phyloP scores from a whole-genome alignment of 169 alveolate genomes.

The Eimeria tenella region DNA sequence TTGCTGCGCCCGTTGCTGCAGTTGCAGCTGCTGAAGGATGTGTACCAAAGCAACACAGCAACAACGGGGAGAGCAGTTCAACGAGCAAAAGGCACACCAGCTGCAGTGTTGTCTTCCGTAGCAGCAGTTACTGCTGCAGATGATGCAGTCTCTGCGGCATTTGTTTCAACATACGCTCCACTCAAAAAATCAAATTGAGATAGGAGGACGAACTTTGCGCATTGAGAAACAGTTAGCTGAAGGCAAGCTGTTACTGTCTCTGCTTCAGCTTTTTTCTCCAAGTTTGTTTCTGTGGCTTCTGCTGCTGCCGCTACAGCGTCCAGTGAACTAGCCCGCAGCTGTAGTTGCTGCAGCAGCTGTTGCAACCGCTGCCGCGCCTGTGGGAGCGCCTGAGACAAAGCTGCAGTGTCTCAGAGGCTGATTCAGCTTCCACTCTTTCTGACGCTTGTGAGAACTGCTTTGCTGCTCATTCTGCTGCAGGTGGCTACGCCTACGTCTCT shows the following conservation, averaged over 20 bases:
- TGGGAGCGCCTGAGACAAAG: no score
- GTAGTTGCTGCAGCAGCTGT: neutral
- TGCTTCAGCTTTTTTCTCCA: no score
- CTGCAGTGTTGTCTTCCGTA: neutral
- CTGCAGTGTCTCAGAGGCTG: no score
- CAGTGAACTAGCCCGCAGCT: neutral
- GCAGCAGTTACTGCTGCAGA: neutral
- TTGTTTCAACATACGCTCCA: neutral
- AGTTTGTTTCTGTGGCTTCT: neutral
- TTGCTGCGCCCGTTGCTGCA: no score
- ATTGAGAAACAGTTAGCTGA: neutral
- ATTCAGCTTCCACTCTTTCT: no score
- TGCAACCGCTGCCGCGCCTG: neutral
- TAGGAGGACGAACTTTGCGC: neutral
- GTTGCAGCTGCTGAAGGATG: no score
- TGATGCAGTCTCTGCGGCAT: neutral
- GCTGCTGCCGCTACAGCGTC: neutral
- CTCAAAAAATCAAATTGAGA: neutral
- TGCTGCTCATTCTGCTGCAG: slow-evolving; percentile 22
- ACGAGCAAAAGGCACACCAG: no score
- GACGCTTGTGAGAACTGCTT: neutral
- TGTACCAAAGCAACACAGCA: no score
- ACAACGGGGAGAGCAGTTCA: no score
- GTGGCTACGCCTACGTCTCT: slow-evolving; percentile 74
- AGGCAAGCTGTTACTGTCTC: neutral